phyloP scores from a whole-genome alignment of 208 protist species.

The Leishmania martiniquensis region DNA sequence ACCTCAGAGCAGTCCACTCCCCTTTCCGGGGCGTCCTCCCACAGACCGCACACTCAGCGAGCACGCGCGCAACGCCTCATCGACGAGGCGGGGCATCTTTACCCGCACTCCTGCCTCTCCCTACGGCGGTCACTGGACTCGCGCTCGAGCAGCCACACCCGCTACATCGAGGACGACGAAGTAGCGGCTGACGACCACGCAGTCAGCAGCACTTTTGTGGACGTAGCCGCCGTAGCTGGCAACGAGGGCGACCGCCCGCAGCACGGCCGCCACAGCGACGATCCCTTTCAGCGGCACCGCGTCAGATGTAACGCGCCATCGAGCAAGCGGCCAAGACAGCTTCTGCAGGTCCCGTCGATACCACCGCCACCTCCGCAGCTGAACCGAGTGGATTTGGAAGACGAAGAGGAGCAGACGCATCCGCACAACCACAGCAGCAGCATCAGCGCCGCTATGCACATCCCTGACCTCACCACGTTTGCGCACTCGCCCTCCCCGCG shows the following conservation, averaged over 20 bases:
- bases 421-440: neutral
- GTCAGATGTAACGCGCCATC: slow-evolving; percentile 8
- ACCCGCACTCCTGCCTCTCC: neutral
- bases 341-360: neutral
- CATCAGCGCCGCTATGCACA: slow-evolving; percentile 16
- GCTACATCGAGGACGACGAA: slow-evolving; percentile 16
- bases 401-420: slow-evolving; percentile 4
- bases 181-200: neutral
- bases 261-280: slow-evolving; percentile 13
- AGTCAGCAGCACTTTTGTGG: neutral
- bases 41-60: slow-evolving; percentile 13
- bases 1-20: slow-evolving; percentile 28
- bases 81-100: slow-evolving; percentile 6
- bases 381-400: neutral
- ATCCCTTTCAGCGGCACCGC: slow-evolving; percentile 1
- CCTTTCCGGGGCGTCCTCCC: slow-evolving; percentile 24
- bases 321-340: slow-evolving; percentile 18
- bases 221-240: neutral
- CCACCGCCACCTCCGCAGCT: neutral
- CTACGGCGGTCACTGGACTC: slow-evolving; percentile 19
- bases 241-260: neutral
- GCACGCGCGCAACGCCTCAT: slow-evolving; percentile 12
- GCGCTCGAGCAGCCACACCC: slow-evolving; percentile 19
- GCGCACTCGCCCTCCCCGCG: slow-evolving; percentile 7
- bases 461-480: slow-evolving; percentile 29